Evolutionary conservation across 2,329 filamentous ascomycete genomes (phyloP).

Genomic region (Gaeumannomyces tritici): DNA sequence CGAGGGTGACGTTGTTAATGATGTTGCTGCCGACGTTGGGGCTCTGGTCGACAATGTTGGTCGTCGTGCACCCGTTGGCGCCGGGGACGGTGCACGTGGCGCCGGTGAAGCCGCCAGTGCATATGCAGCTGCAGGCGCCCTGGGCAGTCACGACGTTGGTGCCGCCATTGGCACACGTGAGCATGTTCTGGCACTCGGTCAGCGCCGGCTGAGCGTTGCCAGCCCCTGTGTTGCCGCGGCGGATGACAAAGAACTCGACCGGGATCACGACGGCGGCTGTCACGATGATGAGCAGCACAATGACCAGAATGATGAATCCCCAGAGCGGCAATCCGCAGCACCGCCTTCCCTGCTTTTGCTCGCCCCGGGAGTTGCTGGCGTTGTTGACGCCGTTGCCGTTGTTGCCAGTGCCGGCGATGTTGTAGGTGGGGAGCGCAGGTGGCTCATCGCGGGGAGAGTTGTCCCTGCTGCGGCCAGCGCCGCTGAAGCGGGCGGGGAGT

Average conservation of each 20-base stretch:
- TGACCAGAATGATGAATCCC: constrained; percentile 56
- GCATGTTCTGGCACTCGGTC: constrained; percentile 47
- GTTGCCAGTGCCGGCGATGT: constrained; percentile 12
- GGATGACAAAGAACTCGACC: constrained; percentile 52
- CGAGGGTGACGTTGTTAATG: constrained; percentile 65
- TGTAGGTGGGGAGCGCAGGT: not conserved
- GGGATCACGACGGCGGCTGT: constrained; percentile 79
- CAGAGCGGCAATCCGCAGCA: constrained; percentile 82
- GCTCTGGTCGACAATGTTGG: constrained; percentile 23
- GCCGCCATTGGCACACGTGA: constrained; percentile 72
- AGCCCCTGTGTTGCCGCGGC: constrained; percentile 34
- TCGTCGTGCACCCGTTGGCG: constrained; percentile 42
- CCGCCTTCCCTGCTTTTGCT: constrained; percentile 33
- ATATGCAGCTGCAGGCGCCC: constrained; percentile 73
- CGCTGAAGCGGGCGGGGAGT: constrained; percentile 19
- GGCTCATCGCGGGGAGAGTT: not conserved
- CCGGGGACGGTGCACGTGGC: constrained; percentile 38
- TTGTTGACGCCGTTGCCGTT: constrained; percentile 2
- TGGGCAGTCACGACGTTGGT: constrained; percentile 56
- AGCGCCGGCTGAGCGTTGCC: constrained; percentile 24
- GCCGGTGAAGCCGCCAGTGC: constrained; percentile 74
- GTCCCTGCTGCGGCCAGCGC: constrained; percentile 7
- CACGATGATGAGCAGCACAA: constrained; percentile 62
- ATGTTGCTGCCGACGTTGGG: constrained; percentile 21
- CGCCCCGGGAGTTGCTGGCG: constrained; percentile 10